Conservation (phyloP, 441 rosid genomes). For the Brassica balearica region DNA sequence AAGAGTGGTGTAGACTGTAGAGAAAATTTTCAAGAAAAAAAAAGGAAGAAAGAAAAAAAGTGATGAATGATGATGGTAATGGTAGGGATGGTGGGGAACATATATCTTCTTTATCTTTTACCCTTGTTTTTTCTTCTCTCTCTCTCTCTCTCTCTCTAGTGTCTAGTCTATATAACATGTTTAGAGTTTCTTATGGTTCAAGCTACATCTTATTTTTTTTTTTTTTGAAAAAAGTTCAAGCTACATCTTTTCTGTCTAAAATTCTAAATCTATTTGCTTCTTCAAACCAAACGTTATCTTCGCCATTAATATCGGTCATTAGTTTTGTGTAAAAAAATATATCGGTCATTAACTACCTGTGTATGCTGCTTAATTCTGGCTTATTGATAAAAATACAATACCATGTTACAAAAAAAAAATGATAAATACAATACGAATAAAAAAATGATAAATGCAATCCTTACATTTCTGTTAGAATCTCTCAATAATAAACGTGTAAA, state of each 20-base stretch:
- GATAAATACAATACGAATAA: not conserved
- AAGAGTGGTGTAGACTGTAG: slow-evolving; percentile 33
- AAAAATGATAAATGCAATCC: not conserved
- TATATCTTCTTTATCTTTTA: slow-evolving; percentile 47
- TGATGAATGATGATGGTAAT: slow-evolving; percentile 51
- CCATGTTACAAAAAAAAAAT: not conserved
- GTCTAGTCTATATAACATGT: not conserved
- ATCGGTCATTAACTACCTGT: slow-evolving; percentile 11
- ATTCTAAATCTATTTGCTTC: slow-evolving; percentile 2
- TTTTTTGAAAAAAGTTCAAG: slow-evolving; percentile 13
- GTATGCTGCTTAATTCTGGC: not conserved
- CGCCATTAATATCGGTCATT: slow-evolving; percentile 22
- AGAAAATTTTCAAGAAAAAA: slow-evolving; percentile 38
- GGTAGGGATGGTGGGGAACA: slow-evolving; percentile 87
- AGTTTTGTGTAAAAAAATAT: not conserved
- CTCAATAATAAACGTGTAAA: not conserved
- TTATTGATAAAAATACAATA: not conserved
- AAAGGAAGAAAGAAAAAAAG: slow-evolving; percentile 30
- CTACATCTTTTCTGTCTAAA: not conserved
- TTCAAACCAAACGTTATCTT: slow-evolving; percentile 23
- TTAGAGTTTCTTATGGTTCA: slow-evolving; percentile 33
- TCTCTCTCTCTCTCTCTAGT: slow-evolving; percentile 32
- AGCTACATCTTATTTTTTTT: not conserved
- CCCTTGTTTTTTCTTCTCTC: slow-evolving; percentile 26
- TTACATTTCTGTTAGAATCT: no score